phyloP scores from a whole-genome alignment of 176 grass and related monocot species.

The Ensete glaucum region DNA sequence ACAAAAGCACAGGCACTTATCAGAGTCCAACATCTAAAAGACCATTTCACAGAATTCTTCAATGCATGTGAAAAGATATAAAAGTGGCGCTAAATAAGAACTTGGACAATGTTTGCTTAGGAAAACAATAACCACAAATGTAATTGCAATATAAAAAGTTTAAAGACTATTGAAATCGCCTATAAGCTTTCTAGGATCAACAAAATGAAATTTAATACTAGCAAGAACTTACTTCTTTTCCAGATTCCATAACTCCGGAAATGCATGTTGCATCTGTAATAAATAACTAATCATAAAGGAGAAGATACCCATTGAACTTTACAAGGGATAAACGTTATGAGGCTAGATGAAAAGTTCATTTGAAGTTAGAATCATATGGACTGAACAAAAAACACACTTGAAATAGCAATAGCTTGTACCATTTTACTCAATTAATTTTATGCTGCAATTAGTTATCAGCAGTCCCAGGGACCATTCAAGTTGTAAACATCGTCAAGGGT shows the following conservation, averaged over 20 bases:
- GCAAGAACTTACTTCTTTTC: conserved; percentile 75
- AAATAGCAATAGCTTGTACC: too few species aligned
- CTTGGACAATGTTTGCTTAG: background rate
- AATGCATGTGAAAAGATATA: too few species aligned
- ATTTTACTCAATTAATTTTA: background rate
- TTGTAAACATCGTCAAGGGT: background rate
- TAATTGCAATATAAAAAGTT: background rate
- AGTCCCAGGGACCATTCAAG: background rate
- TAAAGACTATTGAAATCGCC: background rate
- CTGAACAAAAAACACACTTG: too few species aligned
- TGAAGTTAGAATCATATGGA: too few species aligned
- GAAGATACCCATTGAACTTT: background rate
- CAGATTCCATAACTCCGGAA: conserved; percentile 92
- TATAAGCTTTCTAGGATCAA: background rate
- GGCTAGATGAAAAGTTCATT: background rate
- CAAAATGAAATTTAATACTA: conserved; percentile 8
- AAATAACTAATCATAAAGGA: conserved; percentile 18
- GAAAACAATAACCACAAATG: background rate
- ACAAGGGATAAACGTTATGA: background rate
- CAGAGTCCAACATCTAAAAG: too few species aligned
- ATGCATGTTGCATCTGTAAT: conserved; percentile 68
- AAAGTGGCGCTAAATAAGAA: too few species aligned
- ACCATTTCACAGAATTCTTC: too few species aligned
- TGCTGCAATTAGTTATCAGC: background rate
- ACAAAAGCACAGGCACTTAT: too few species aligned